Conservation (phyloP, 1,139 yeast genomes). For the Sporopachydermia cereana region DNA sequence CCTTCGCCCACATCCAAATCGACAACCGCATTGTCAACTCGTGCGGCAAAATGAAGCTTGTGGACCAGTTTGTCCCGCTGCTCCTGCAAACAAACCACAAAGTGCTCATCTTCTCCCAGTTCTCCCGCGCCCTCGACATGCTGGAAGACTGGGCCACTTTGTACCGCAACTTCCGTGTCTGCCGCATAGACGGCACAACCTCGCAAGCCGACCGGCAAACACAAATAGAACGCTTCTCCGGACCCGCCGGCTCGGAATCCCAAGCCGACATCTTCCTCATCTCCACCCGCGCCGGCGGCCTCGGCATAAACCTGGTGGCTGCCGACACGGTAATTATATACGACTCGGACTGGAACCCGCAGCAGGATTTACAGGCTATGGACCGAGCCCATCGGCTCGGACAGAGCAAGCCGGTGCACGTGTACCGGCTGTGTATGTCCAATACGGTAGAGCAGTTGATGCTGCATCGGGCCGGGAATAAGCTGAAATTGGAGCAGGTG, state of each 20-base stretch:
- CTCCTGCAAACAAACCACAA: conserved; percentile 46
- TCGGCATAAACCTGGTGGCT: conserved; percentile 74
- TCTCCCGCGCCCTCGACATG: conserved; percentile 66
- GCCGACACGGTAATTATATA: conserved; percentile 87
- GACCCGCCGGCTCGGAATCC: conserved; percentile 16
- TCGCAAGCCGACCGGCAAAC: conserved; percentile 53
- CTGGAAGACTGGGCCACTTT: conserved; percentile 55
- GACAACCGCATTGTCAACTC: conserved; percentile 33
- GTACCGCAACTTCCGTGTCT: conserved; percentile 32
- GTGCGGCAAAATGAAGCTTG: conserved; percentile 61
- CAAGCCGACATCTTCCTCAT: conserved; percentile 46
- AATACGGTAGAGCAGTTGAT: conserved; percentile 78
- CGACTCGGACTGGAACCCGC: conserved; percentile 97
- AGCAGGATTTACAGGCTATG: conserved; percentile 91
- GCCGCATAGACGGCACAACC: conserved; percentile 72
- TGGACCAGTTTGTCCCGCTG: conserved; percentile 48
- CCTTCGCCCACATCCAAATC: conserved; percentile 14
- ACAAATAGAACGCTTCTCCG: conserved; percentile 44
- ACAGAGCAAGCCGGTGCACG: conserved; percentile 69
- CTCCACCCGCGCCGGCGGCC: conserved; percentile 90
- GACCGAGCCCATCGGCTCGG: conserved; percentile 94
- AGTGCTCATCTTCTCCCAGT: conserved; percentile 72
- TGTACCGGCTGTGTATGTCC: conserved; percentile 63
- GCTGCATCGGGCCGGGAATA: conserved; percentile 64
- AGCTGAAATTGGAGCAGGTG: conserved; percentile 66